These are phyloP conservation scores for Phytophthora cryptogea DNA, from an alignment of 352 stramenopile genomes.

Conservation along the genomic window DNA sequence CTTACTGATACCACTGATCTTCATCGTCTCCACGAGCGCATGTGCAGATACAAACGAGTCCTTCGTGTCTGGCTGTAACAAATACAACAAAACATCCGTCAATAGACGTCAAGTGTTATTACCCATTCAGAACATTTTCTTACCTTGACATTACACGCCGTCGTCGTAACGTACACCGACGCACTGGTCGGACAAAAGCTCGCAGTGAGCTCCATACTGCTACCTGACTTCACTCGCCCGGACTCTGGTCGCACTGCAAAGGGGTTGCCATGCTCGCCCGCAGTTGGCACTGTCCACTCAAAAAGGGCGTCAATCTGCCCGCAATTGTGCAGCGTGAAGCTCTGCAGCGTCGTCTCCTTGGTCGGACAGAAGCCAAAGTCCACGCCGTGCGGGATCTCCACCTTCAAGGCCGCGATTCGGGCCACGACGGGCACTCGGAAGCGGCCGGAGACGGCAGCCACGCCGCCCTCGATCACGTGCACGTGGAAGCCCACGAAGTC, in stretches of 20 bases:
- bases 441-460: conserved; percentile 60
- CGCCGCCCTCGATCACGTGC: conserved; percentile 80
- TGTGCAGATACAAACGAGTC: conserved; percentile 28
- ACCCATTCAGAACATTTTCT: neutral
- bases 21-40: conserved; percentile 63
- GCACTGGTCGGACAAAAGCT: conserved; percentile 74
- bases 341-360: conserved; percentile 72
- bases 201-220: conserved; percentile 67
- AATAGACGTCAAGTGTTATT: neutral
- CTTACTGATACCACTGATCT: conserved; percentile 90
- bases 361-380: conserved; percentile 93
- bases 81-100: conserved; percentile 1
- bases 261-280: conserved; percentile 61
- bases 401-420: conserved; percentile 71
- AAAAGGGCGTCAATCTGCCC: conserved; percentile 89
- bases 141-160: conserved; percentile 66
- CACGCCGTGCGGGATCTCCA: conserved; percentile 62
- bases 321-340: conserved; percentile 84
- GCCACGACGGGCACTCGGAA: conserved; percentile 91
- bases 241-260: conserved; percentile 80
- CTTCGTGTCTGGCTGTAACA: conserved; percentile 31
- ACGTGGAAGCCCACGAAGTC: conserved; percentile 92
- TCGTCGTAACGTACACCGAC: conserved; percentile 88
- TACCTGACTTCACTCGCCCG: conserved; percentile 68
- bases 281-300: conserved; percentile 79